These are phyloP conservation scores for Globisporangium viniferum DNA, from an alignment of 352 stramenopile species.

Conservation along the genomic window DNA sequence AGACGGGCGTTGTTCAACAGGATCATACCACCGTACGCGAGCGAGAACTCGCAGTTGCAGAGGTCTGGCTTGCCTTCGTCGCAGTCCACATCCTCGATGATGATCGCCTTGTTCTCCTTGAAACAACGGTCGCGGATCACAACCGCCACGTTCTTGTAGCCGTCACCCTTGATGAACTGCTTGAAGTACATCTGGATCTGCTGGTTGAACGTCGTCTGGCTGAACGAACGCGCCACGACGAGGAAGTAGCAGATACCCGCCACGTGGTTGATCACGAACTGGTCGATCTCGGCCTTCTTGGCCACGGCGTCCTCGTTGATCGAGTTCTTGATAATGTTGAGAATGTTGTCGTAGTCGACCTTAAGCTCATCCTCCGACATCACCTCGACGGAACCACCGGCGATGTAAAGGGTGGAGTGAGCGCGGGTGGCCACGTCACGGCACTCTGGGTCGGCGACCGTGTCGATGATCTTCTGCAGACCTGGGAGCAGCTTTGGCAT, in stretches of 20 bases:
- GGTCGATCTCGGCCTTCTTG: constrained; percentile 88
- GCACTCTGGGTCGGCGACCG: constrained; percentile 96
- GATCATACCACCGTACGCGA: constrained; percentile 94
- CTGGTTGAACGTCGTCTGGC: constrained; percentile 93
- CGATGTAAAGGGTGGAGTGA: constrained; percentile 93
- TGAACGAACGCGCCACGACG: constrained; percentile 91
- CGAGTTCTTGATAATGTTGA: constrained; percentile 76
- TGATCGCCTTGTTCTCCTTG: constrained; percentile 89
- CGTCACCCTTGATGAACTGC: constrained; percentile 60
- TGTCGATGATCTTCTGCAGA: constrained; percentile 95
- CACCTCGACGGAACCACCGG: constrained; percentile 91
- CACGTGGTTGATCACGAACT: constrained; percentile 89
- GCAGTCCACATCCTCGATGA: constrained; percentile 95
- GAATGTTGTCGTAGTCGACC: constrained; percentile 86
- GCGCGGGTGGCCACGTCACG: constrained; percentile 94
- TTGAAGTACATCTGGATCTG: constrained; percentile 90
- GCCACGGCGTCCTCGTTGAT: constrained; percentile 70
- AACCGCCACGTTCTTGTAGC: constrained; percentile 62
- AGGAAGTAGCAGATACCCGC: constrained; percentile 83
- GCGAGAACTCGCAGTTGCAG: constrained; percentile 99
- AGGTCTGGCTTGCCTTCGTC: constrained; percentile 97
- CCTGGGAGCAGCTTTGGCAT: constrained; percentile 96
- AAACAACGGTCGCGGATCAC: constrained; percentile 84
- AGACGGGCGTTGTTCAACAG: constrained; percentile 91
- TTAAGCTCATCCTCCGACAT: constrained; percentile 87